A percentile compares a stretch with the other conserved stretches of the same genome.
These are phyloP conservation scores for Pyrus bretschneideri DNA, from an alignment of 306 rosid genomes.

Conservation along the genomic window DNA sequence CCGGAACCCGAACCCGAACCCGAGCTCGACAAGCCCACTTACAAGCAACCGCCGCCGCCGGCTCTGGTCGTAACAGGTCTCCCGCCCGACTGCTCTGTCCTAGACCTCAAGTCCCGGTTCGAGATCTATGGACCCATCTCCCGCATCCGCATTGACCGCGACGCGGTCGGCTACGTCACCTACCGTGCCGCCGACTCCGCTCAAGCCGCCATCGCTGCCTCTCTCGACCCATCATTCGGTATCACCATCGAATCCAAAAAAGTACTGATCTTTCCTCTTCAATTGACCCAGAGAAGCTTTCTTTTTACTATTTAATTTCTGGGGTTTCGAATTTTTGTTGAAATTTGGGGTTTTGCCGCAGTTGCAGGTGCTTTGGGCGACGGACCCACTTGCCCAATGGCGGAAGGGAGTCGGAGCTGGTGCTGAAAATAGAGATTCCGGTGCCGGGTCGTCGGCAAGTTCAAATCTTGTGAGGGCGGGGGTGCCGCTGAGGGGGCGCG, in stretches of 20 bases:
- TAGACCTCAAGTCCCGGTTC: conserved; percentile 85
- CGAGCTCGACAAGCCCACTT: conserved; percentile 26
- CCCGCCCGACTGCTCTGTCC: conserved; percentile 68
- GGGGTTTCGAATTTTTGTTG: neutral
- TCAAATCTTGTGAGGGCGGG: conserved; percentile 84
- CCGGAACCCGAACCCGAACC: conserved; percentile 11
- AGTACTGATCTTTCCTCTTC: conserved; percentile 22
- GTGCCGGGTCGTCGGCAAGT: conserved; percentile 17
- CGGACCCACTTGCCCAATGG: conserved; percentile 36
- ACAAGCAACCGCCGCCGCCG: conserved; percentile 66
- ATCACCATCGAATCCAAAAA: conserved; percentile 61
- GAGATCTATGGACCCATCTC: conserved; percentile 87
- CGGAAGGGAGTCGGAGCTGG: too few species aligned
- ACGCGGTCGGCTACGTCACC: conserved; percentile 55
- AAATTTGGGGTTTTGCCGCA: conserved; percentile 15
- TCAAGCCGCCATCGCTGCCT: conserved; percentile 66
- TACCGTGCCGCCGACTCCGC: conserved; percentile 66
- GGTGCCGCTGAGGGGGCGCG: conserved; percentile 72
- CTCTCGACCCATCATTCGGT: conserved; percentile 65
- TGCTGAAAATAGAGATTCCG: too few species aligned
- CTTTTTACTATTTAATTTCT: neutral
- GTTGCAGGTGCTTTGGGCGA: conserved; percentile 87
- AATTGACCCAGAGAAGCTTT: neutral
- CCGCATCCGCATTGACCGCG: conserved; percentile 91
- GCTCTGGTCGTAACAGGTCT: conserved; percentile 71